phyloP scores from a whole-genome alignment of 345 rosid genomes.

The Dimocarpus longan region DNA sequence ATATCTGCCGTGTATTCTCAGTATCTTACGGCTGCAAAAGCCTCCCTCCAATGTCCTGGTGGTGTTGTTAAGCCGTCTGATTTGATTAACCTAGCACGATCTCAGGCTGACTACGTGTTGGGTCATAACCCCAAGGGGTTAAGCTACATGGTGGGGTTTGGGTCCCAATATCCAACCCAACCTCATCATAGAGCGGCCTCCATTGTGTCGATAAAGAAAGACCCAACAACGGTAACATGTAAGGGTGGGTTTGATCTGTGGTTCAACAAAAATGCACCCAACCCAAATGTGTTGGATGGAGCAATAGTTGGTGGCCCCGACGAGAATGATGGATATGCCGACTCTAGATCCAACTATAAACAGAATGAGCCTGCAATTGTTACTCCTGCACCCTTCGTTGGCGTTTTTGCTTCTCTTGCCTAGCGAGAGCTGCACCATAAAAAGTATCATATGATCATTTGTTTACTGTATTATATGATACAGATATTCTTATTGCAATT shows the following conservation, averaged over 20 bases:
- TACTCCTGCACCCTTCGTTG: constrained; percentile 63
- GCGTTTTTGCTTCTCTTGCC: constrained; percentile 59
- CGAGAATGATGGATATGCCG: constrained; percentile 50
- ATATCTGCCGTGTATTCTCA: constrained; percentile 34
- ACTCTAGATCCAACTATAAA: constrained; percentile 49
- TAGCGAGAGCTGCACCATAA: neutral
- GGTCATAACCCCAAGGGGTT: constrained; percentile 49
- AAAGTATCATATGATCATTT: no score
- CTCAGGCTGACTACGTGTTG: constrained; percentile 59
- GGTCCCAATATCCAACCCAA: constrained; percentile 44
- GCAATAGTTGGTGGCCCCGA: constrained; percentile 79
- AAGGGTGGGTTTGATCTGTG: constrained; percentile 44
- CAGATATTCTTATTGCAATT: no score
- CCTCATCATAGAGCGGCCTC: constrained; percentile 54
- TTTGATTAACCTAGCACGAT: constrained; percentile 35
- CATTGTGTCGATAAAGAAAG: constrained; percentile 41
- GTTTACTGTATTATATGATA: no score
- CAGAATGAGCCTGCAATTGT: constrained; percentile 53
- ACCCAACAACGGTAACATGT: constrained; percentile 32
- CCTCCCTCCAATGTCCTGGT: constrained; percentile 41
- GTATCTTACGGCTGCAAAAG: constrained; percentile 27
- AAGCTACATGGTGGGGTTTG: constrained; percentile 62
- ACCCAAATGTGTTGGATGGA: constrained; percentile 64
- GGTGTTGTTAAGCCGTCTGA: constrained; percentile 34
- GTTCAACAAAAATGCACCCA: constrained; percentile 39